A percentile compares a stretch with the other conserved stretches of the same genome.
phyloP scores from a whole-genome alignment of 1,284 basidiomycete species.

The Pseudomicrostroma phylloplanum region DNA sequence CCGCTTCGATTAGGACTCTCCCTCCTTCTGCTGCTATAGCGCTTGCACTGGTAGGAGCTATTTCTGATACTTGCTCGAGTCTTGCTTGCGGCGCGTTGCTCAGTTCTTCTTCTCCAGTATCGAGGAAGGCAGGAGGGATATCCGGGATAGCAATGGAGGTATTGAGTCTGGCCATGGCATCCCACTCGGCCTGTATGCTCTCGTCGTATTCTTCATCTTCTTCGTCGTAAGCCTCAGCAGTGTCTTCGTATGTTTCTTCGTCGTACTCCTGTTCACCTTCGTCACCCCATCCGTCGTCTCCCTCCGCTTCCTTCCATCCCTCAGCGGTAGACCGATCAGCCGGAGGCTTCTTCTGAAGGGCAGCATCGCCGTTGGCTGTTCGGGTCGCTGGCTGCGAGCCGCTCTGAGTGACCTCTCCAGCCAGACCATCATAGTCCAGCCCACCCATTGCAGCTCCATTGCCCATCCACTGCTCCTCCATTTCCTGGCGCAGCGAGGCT shows the following conservation, averaged over 20 bases:
- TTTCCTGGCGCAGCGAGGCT: too few relatives aligned
- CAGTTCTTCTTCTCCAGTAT: background rate
- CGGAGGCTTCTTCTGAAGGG: too few relatives aligned
- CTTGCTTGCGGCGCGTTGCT: too few relatives aligned
- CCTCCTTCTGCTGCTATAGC: background rate
- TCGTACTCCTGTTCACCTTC: background rate
- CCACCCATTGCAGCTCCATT: too few relatives aligned
- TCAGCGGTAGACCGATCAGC: too few relatives aligned
- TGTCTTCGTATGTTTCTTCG: background rate
- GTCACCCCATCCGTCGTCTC: background rate
- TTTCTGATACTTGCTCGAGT: too few relatives aligned
- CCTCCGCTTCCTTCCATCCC: too few relatives aligned
- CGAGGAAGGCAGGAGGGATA: background rate
- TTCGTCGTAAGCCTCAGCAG: background rate
- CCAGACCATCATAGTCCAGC: too few relatives aligned
- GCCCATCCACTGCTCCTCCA: too few relatives aligned
- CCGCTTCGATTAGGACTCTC: conserved; percentile 7
- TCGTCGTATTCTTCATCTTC: conserved; percentile 5
- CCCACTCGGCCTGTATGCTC: background rate
- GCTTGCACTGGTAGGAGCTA: background rate
- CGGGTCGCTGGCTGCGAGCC: too few relatives aligned
- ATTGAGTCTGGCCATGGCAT: background rate
- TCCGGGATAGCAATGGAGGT: background rate
- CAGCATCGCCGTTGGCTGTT: too few relatives aligned
- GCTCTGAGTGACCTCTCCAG: too few relatives aligned